A percentile compares a stretch with the other conserved stretches of the same genome.
These are phyloP conservation scores for Rutidosis leptorrhynchoides DNA, from an alignment of 129 eudicot genomes.

Conservation along the genomic window DNA sequence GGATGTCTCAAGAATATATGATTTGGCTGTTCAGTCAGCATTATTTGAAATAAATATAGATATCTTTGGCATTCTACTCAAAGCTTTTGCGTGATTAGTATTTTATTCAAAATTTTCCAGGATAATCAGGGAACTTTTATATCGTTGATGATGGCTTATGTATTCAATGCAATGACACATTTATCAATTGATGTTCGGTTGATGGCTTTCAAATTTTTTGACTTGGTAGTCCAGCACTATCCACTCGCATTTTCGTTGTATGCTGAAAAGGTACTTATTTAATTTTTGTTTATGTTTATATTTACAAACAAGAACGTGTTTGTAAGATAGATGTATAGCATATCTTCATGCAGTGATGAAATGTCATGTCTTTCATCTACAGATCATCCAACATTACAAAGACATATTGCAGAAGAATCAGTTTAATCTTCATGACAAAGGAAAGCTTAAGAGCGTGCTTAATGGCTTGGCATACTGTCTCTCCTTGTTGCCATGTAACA, in stretches of 20 bases:
- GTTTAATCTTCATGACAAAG: conserved; percentile 68
- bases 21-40: background rate
- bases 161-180: conserved; percentile 92
- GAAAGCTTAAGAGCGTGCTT: conserved; percentile 72
- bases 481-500: conserved; percentile 55
- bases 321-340: background rate
- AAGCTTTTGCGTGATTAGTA: conserved; percentile 17
- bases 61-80: background rate
- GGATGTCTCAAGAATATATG: too few species aligned
- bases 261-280: conserved; percentile 69
- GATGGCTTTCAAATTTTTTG: conserved; percentile 90
- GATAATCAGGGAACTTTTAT: conserved; percentile 79
- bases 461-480: conserved; percentile 76
- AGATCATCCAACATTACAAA: conserved; percentile 81
- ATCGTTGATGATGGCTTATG: conserved; percentile 83
- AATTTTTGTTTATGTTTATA: background rate
- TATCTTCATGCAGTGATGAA: too few species aligned
- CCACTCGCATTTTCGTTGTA: conserved; percentile 72
- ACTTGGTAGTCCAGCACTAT: conserved; percentile 66
- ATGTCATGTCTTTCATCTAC: conserved; percentile 23
- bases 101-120: conserved; percentile 42
- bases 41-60: background rate
- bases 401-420: conserved; percentile 72
- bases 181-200: conserved; percentile 75
- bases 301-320: background rate